These are phyloP conservation scores for Penicillium sp. DNA, from an alignment of 2,329 filamentous ascomycete species.

Conservation along the genomic window DNA sequence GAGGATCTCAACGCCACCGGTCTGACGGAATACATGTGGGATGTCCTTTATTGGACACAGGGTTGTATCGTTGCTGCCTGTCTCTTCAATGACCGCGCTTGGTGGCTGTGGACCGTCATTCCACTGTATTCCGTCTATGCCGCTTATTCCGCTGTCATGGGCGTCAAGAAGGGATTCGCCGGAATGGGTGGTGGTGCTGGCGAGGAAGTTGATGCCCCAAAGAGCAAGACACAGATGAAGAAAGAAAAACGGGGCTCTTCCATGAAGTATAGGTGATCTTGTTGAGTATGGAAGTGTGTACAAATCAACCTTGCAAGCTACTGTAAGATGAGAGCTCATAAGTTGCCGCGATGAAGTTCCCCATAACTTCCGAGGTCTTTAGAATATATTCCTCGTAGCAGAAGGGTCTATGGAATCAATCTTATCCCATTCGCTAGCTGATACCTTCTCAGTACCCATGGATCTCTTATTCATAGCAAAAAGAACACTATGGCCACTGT, in stretches of 20 bases:
- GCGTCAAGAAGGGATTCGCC: conserved; percentile 47
- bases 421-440: not conserved
- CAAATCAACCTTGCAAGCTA: not conserved
- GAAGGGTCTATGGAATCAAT: not conserved
- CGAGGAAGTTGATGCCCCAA: conserved; percentile 25
- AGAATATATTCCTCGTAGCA: not conserved
- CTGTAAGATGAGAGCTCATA: not conserved
- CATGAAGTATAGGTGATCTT: conserved; percentile 43
- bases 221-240: conserved; percentile 57
- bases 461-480: too few relatives aligned
- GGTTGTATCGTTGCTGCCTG: conserved; percentile 70
- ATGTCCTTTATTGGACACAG: conserved; percentile 94
- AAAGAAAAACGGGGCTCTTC: conserved; percentile 53
- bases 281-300: conserved; percentile 7
- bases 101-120: conserved; percentile 62
- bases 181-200: conserved; percentile 41
- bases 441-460: too few relatives aligned
- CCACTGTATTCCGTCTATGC: conserved; percentile 52
- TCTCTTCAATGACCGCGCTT: conserved; percentile 77
- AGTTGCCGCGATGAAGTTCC: not conserved
- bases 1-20: conserved; percentile 87
- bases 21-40: conserved; percentile 97
- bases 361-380: not conserved
- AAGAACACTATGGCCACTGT: too few relatives aligned
- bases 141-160: conserved; percentile 48